Evolutionary conservation across 1,284 basidiomycete genomes (phyloP).

Genomic region (Tausonia pullulans): DNA sequence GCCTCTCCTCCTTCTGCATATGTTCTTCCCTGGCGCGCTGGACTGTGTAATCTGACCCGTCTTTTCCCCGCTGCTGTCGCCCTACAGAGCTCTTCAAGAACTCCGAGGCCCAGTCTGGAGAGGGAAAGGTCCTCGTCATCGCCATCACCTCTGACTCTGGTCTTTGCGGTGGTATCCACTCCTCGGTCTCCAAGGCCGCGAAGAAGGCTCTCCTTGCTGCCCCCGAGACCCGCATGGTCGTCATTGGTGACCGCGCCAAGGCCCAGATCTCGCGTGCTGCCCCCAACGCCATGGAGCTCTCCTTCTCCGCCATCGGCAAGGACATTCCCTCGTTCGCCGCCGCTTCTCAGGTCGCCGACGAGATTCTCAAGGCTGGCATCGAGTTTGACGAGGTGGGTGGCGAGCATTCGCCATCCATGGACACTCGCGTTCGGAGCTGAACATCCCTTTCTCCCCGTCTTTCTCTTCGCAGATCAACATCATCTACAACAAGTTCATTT

Average conservation of each 20-base stretch:
- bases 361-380: slow-evolving; percentile 75
- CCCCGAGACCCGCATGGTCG: slow-evolving; percentile 58
- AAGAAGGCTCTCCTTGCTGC: slow-evolving; percentile 52
- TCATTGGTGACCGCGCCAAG: slow-evolving; percentile 97
- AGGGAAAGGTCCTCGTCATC: slow-evolving; percentile 70
- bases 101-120: slow-evolving; percentile 43
- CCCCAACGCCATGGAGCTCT: slow-evolving; percentile 59
- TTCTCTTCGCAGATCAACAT: slow-evolving; percentile 44
- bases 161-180: slow-evolving; percentile 99
- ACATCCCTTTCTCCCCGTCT: not conserved
- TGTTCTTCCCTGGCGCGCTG: too few species aligned
- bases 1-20: not conserved
- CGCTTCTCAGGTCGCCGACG: slow-evolving; percentile 84
- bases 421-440: not conserved
- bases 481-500: slow-evolving; percentile 92
- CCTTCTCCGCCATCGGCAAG: slow-evolving; percentile 96
- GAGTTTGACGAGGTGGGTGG: slow-evolving; percentile 65
- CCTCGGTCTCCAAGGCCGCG: slow-evolving; percentile 82
- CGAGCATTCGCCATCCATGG: not conserved
- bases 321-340: slow-evolving; percentile 96
- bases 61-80: not conserved
- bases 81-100: slow-evolving; percentile 69
- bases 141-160: slow-evolving; percentile 97
- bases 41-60: not conserved
- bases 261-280: slow-evolving; percentile 68